These are phyloP conservation scores for Phytopythium cucurbitacearum DNA, from an alignment of 352 stramenopile species.

Conservation along the genomic window DNA sequence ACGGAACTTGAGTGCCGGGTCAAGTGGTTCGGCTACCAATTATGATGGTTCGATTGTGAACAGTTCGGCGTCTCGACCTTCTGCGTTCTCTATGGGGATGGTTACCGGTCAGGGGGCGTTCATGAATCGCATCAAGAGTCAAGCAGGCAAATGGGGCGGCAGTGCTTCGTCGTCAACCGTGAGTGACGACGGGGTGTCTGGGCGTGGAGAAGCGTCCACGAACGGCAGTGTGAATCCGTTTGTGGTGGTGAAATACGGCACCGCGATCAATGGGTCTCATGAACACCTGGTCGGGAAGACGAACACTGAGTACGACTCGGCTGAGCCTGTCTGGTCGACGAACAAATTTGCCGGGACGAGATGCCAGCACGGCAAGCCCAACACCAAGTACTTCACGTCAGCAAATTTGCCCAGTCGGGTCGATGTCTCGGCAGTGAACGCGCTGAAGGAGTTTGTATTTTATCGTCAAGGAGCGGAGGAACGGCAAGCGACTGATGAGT, in stretches of 20 bases:
- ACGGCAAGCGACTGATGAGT: constrained; percentile 14
- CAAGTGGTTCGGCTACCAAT: constrained; percentile 5
- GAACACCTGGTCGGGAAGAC: constrained; percentile 73
- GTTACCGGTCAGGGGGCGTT: constrained; percentile 34
- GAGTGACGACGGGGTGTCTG: constrained; percentile 7
- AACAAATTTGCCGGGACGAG: constrained; percentile 51
- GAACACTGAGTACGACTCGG: constrained; percentile 82
- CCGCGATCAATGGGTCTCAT: constrained; percentile 37
- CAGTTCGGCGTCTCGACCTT: constrained; percentile 23
- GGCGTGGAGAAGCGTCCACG: constrained; percentile 6
- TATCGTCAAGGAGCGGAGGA: constrained; percentile 34
- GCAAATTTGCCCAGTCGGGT: constrained; percentile 48
- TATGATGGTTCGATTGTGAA: constrained; percentile 16
- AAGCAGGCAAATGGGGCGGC: constrained; percentile 51
- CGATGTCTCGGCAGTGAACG: constrained; percentile 59
- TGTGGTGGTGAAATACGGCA: constrained; percentile 67
- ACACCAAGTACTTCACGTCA: constrained; percentile 55
- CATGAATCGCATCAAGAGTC: constrained; percentile 68
- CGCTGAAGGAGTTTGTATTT: constrained; percentile 75
- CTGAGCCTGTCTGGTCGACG: constrained; percentile 62
- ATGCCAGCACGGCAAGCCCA: constrained; percentile 68
- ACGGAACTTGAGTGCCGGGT: constrained; percentile 31
- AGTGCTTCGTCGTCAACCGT: constrained; percentile 22
- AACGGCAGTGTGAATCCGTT: constrained; percentile 47
- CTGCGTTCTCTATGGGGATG: constrained; percentile 49